Conservation (phyloP, 129 eudicot genomes). For the Escallonia rubra region DNA sequence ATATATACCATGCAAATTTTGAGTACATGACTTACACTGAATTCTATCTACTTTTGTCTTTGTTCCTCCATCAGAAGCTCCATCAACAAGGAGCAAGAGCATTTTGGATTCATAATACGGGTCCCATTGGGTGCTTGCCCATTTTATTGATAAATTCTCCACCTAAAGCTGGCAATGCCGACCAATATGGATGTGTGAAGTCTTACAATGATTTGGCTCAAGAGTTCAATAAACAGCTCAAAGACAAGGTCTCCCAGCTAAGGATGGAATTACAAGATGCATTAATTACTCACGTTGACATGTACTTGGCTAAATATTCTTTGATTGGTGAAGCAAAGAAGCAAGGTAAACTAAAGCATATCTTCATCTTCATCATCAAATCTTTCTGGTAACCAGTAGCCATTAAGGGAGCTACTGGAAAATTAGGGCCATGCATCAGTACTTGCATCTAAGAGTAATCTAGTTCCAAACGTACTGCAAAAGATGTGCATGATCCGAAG, state of each 20-base stretch:
- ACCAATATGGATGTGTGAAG: conserved; percentile 47
- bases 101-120: conserved; percentile 69
- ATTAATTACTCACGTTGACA: conserved; percentile 40
- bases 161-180: conserved; percentile 36
- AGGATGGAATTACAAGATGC: conserved; percentile 33
- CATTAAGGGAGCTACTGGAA: not conserved
- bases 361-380: not conserved
- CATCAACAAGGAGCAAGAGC: conserved; percentile 50
- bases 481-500: not conserved
- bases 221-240: conserved; percentile 53
- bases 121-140: conserved; percentile 62
- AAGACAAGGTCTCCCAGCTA: conserved; percentile 37
- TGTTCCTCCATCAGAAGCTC: conserved; percentile 36
- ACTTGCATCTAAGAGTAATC: not conserved
- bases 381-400: not conserved
- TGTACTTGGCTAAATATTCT: conserved; percentile 47
- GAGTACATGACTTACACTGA: not conserved
- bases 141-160: conserved; percentile 25
- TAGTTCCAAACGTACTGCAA: not conserved
- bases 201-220: conserved; percentile 51
- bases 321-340: conserved; percentile 41
- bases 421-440: not conserved
- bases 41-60: not conserved
- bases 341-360: conserved; percentile 32
- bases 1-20: not conserved